A percentile compares a stretch with the other conserved stretches of the same genome.
These are phyloP conservation scores for Acanthamoeba rhysodes DNA, from an alignment of 208 protist genomes.

Conservation along the genomic window DNA sequence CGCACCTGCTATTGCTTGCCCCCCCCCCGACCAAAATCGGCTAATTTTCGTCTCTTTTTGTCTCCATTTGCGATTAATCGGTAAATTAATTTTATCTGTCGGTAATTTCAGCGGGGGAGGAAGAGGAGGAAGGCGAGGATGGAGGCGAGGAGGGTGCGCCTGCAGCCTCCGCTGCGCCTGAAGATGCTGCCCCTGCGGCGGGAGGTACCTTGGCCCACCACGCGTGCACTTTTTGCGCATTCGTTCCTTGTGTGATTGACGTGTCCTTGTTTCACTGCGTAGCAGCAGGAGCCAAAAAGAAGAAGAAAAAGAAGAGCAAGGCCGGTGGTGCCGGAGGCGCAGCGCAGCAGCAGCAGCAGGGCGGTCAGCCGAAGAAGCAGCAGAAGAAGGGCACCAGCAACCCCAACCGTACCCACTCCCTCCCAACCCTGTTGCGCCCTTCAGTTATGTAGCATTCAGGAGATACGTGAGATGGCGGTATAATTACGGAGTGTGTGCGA, in stretches of 20 bases:
- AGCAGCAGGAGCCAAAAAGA: not conserved
- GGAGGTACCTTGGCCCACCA: not conserved
- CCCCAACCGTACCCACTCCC: not conserved
- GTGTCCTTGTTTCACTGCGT: not conserved
- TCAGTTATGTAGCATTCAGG: not conserved
- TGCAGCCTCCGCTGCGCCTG: not conserved
- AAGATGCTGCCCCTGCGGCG: not conserved
- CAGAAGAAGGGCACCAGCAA: conserved; percentile 73
- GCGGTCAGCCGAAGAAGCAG: not conserved
- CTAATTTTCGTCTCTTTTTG: not conserved
- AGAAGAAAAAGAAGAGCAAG: conserved; percentile 64
- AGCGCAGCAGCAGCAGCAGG: not conserved
- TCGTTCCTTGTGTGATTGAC: not conserved
- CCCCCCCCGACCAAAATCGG: too few species aligned
- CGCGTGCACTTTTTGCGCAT: not conserved
- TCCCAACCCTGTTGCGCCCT: not conserved
- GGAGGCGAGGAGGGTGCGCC: not conserved
- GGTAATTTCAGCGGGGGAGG: too few species aligned
- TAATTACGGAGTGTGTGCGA: not conserved
- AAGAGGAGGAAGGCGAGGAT: conserved; percentile 28
- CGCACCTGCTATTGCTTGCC: not conserved
- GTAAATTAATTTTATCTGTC: too few species aligned
- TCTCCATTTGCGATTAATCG: not conserved
- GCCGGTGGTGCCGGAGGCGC: not conserved
- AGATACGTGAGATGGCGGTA: not conserved